A percentile compares a stretch with the other conserved stretches of the same genome.
These are phyloP conservation scores for Pterocarpus macrocarpus DNA, from an alignment of 306 rosid genomes.

Conservation along the genomic window DNA sequence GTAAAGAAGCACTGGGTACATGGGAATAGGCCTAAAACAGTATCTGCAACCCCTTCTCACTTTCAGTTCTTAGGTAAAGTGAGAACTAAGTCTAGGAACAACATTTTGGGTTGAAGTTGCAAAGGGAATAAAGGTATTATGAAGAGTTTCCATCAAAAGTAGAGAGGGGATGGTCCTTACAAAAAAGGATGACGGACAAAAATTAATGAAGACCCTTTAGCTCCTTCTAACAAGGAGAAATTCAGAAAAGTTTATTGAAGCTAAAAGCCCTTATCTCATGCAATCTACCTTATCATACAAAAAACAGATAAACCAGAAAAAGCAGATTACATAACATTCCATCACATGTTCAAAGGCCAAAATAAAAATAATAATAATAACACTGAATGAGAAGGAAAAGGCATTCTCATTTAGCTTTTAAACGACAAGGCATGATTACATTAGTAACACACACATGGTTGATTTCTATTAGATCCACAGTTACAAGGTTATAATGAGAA, in stretches of 20 bases:
- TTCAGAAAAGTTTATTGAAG: constrained; percentile 52
- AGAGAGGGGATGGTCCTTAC: constrained; percentile 36
- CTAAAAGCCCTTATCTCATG: constrained; percentile 47
- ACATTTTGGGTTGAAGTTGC: constrained; percentile 40
- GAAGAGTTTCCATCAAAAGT: constrained; percentile 62
- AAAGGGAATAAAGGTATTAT: constrained; percentile 53
- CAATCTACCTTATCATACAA: constrained; percentile 15
- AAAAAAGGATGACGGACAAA: constrained; percentile 43
- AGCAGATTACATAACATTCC: constrained; percentile 36
- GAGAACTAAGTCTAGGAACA: constrained; percentile 32
- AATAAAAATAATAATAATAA: neutral
- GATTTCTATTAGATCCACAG: constrained; percentile 68
- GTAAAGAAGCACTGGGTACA: constrained; percentile 49
- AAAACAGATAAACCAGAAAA: constrained; percentile 17
- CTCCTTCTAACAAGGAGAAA: constrained; percentile 51
- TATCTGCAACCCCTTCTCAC: constrained; percentile 51
- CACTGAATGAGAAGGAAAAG: constrained; percentile 2
- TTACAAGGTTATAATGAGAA: constrained; percentile 62
- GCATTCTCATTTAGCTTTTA: constrained; percentile 29
- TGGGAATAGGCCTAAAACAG: constrained; percentile 59
- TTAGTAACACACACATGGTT: constrained; percentile 42
- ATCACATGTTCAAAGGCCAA: constrained; percentile 38
- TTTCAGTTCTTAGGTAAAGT: constrained; percentile 52
- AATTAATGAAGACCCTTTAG: constrained; percentile 46
- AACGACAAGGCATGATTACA: constrained; percentile 30